Conservation (phyloP, 257 asterid genomes). For the Striga asiatica region DNA sequence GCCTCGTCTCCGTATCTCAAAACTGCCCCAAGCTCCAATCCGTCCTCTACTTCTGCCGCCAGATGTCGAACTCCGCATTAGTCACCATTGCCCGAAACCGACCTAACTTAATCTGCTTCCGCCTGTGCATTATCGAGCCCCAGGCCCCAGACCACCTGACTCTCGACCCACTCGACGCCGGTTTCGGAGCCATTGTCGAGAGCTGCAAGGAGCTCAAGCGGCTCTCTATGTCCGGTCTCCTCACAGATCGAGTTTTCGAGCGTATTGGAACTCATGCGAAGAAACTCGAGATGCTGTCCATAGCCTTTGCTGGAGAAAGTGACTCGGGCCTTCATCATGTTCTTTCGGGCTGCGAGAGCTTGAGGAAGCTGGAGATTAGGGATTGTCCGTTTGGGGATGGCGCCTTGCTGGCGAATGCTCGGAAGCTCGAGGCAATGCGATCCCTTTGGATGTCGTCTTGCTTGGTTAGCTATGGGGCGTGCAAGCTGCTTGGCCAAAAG, state of each 20-base stretch:
- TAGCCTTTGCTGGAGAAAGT: constrained; percentile 83
- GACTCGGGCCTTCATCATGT: constrained; percentile 80
- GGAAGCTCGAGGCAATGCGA: constrained; percentile 94
- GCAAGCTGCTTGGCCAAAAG: constrained; percentile 65
- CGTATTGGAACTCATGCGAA: constrained; percentile 64
- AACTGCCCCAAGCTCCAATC: constrained; percentile 86
- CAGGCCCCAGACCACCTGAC: constrained; percentile 53
- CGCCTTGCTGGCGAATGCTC: constrained; percentile 79
- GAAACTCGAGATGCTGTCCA: constrained; percentile 79
- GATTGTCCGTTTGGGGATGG: constrained; percentile 90
- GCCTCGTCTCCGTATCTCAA: constrained; percentile 71
- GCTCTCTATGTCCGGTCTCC: constrained; percentile 68
- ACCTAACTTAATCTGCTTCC: constrained; percentile 58
- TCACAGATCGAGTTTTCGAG: constrained; percentile 63
- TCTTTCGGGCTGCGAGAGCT: constrained; percentile 70
- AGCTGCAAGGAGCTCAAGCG: constrained; percentile 65
- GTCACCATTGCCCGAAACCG: constrained; percentile 56
- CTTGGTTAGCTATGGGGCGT: constrained; percentile 76
- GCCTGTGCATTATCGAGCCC: constrained; percentile 72
- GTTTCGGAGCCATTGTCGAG: constrained; percentile 81
- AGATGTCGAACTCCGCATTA: constrained; percentile 77
- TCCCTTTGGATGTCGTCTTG: constrained; percentile 99
- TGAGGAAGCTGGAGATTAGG: constrained; percentile 77
- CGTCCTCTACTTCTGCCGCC: constrained; percentile 79
- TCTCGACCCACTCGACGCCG: constrained; percentile 61